Percentiles rank a stretch among this genome's conserved stretches.
These are phyloP conservation scores for Saccharomycopsis sp. DNA, from an alignment of 805 yeast genomes.

Conservation along the genomic window DNA sequence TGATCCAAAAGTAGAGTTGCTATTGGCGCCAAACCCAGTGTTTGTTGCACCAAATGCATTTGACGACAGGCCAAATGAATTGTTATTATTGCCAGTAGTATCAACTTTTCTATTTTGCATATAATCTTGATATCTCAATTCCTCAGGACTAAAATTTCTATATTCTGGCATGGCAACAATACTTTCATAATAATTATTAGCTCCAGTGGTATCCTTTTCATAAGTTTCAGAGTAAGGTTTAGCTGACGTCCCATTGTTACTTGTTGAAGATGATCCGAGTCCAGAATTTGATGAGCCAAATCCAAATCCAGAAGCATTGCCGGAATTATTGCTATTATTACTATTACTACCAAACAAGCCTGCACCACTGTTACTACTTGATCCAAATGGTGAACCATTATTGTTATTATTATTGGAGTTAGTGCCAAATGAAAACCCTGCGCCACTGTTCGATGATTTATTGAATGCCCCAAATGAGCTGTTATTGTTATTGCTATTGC, in stretches of 20 bases:
- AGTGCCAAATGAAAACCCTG: slow-evolving; percentile 34
- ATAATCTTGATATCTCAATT: slow-evolving; percentile 84
- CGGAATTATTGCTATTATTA: slow-evolving; percentile 14
- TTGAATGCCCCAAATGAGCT: slow-evolving; percentile 9
- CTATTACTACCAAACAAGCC: slow-evolving; percentile 28
- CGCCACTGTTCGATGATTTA: slow-evolving; percentile 27
- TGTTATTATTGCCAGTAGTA: slow-evolving; percentile 22
- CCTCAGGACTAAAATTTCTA: slow-evolving; percentile 73
- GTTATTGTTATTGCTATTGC: not conserved
- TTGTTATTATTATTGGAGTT: slow-evolving; percentile 22
- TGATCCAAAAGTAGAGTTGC: slow-evolving; percentile 22
- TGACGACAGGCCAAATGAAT: slow-evolving; percentile 23
- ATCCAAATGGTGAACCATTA: slow-evolving; percentile 25
- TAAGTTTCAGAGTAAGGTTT: slow-evolving; percentile 61
- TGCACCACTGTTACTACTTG: slow-evolving; percentile 20
- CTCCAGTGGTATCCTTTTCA: slow-evolving; percentile 63
- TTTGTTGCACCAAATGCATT: slow-evolving; percentile 23
- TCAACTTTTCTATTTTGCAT: slow-evolving; percentile 55
- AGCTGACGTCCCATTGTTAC: slow-evolving; percentile 54
- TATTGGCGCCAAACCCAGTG: slow-evolving; percentile 24
- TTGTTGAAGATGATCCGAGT: slow-evolving; percentile 24
- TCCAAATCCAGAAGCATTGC: slow-evolving; percentile 27
- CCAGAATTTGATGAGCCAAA: slow-evolving; percentile 21
- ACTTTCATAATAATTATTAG: slow-evolving; percentile 57
- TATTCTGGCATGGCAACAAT: slow-evolving; percentile 90